Percentiles rank a stretch among this genome's conserved stretches.
Conservation (phyloP, 2,329 filamentous ascomycete genomes). For the Colletotrichum sp. region DNA sequence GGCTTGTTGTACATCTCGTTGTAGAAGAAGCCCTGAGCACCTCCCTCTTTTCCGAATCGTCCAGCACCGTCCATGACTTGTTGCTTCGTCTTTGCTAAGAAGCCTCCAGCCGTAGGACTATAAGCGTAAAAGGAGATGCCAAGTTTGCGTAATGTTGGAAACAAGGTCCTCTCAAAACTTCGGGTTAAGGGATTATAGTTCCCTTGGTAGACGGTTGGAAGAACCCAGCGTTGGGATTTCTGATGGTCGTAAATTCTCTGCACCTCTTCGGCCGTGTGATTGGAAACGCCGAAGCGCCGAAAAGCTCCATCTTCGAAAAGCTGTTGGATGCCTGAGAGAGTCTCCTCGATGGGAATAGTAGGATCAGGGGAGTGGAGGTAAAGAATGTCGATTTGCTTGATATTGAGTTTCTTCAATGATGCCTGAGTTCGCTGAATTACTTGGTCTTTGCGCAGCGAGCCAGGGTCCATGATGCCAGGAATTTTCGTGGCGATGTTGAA, state of each 20-base stretch:
- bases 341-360: not conserved
- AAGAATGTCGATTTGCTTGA: not conserved
- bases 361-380: not conserved
- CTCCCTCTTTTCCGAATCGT: not conserved
- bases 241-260: not conserved
- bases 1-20: not conserved
- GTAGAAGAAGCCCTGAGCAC: not conserved
- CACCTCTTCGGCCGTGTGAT: not conserved
- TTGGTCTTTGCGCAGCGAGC: not conserved
- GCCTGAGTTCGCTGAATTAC: not conserved
- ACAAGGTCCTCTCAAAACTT: not conserved
- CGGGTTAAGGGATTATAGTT: not conserved
- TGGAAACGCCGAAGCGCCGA: not conserved
- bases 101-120: not conserved
- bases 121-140: not conserved
- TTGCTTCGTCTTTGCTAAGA: not conserved
- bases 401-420: not conserved
- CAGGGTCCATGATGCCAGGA: not conserved
- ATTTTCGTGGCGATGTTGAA: not conserved
- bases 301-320: not conserved
- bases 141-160: not conserved
- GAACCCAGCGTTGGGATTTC: not conserved
- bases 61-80: not conserved
- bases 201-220: not conserved
- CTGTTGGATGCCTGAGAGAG: not conserved